Evolutionary conservation across 2,329 filamentous ascomycete species (phyloP).

Genomic region (Xylaria multiplex): DNA sequence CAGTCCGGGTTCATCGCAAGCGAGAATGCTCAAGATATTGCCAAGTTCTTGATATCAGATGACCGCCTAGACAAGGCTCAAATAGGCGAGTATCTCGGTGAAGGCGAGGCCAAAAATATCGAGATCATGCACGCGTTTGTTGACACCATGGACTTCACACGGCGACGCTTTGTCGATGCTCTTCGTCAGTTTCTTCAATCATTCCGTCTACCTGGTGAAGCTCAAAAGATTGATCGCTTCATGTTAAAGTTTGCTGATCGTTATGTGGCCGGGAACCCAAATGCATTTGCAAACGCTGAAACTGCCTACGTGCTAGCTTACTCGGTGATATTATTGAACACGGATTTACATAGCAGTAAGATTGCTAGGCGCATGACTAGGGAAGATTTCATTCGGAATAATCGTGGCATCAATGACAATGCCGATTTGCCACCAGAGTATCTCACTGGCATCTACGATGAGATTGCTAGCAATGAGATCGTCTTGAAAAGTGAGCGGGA

Average conservation of each 20-base stretch:
- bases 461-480: slow-evolving; percentile 91
- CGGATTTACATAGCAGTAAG: slow-evolving; percentile 91
- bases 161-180: slow-evolving; percentile 91
- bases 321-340: slow-evolving; percentile 96
- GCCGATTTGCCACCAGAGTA: slow-evolving; percentile 94
- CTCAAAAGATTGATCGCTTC: slow-evolving; percentile 98
- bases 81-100: slow-evolving; percentile 93
- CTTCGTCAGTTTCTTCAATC: slow-evolving; percentile 91
- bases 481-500: slow-evolving; percentile 93
- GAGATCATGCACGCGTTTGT: slow-evolving; percentile 99
- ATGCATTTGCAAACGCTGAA: slow-evolving; percentile 97
- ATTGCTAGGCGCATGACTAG: slow-evolving; percentile 88
- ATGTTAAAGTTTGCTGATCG: slow-evolving; percentile 99
- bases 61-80: slow-evolving; percentile 90
- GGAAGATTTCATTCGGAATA: slow-evolving; percentile 99
- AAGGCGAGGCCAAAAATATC: slow-evolving; percentile 92
- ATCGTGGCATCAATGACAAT: slow-evolving; percentile 96
- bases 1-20: slow-evolving; percentile 88
- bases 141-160: slow-evolving; percentile 91
- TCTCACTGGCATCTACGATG: slow-evolving; percentile 86
- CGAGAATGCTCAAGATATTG: slow-evolving; percentile 82
- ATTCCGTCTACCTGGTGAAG: slow-evolving; percentile 93
- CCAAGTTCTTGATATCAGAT: slow-evolving; percentile 81
- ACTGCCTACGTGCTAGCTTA: slow-evolving; percentile 97
- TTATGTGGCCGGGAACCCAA: slow-evolving; percentile 93